Percentiles rank a stretch among this genome's conserved stretches.
Conservation (phyloP, 768 basidiomycete species). For the Hericium coralloides region DNA sequence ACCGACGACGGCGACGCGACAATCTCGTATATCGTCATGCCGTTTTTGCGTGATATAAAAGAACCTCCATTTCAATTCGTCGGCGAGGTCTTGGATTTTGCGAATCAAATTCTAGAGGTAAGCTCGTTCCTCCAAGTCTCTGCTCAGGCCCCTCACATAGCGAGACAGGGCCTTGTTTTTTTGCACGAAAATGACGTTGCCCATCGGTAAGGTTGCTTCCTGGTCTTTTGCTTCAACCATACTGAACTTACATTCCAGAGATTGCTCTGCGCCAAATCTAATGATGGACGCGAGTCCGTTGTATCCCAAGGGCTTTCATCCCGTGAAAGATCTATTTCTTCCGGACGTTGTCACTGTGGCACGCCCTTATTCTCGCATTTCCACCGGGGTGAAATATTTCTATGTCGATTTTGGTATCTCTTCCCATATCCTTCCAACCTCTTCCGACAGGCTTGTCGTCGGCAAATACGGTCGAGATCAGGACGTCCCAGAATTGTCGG, state of each 20-base stretch:
- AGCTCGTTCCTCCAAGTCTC: not conserved
- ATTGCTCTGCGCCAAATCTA: not conserved
- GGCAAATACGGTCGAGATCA: constrained; percentile 2
- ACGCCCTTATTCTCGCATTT: not conserved
- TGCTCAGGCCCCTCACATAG: not conserved
- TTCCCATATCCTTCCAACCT: not conserved
- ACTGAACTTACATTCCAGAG: not conserved
- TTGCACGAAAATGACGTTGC: constrained; percentile 11
- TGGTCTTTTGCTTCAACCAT: not conserved
- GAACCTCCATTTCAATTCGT: not conserved
- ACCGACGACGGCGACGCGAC: not conserved
- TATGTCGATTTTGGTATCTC: constrained; percentile 10
- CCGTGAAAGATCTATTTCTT: not conserved
- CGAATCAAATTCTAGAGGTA: constrained; percentile 8
- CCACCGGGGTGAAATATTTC: constrained; percentile 4
- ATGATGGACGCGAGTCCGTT: constrained; percentile 7
- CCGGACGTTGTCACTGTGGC: not conserved
- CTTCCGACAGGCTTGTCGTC: not conserved
- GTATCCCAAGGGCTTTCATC: constrained; percentile 9
- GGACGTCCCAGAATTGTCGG: constrained; percentile 9
- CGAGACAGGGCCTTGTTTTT: constrained; percentile 9
- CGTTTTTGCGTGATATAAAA: not conserved
- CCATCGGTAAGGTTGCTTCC: constrained; percentile 1
- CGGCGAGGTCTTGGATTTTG: constrained; percentile 8
- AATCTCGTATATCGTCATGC: constrained; percentile 11